phyloP scores from a whole-genome alignment of 495 filamentous ascomycete genomes.

The Immersiella caudata region DNA sequence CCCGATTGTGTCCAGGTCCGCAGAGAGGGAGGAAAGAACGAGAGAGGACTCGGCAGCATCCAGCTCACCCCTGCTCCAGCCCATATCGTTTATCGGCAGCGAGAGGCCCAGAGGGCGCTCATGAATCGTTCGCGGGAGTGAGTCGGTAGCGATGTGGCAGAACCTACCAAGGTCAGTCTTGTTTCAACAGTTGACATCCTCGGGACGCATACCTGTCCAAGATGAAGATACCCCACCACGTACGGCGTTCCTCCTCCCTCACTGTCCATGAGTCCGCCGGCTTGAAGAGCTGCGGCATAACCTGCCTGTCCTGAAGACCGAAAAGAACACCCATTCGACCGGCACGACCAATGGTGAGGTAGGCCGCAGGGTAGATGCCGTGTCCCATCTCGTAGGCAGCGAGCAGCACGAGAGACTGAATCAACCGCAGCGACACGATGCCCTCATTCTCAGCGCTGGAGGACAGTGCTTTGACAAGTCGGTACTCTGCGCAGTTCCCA shows the following conservation, averaged over 20 bases:
- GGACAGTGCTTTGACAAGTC: conserved; percentile 1
- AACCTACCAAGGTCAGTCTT: neutral
- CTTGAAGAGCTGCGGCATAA: conserved; percentile 17
- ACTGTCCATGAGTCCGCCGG: conserved; percentile 7
- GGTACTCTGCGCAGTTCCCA: conserved; percentile 3
- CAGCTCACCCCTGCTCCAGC: conserved; percentile 14
- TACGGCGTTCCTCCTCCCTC: conserved; percentile 11
- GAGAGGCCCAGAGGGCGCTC: neutral
- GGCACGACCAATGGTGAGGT: conserved; percentile 12
- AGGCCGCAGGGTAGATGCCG: conserved; percentile 16
- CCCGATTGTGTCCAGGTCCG: neutral
- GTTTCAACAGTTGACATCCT: neutral
- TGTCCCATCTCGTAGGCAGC: conserved; percentile 17
- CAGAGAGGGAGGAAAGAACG: neutral
- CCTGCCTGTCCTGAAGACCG: neutral
- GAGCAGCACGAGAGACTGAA: conserved; percentile 9
- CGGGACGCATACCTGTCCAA: neutral
- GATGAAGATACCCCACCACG: conserved; percentile 13
- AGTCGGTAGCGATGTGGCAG: neutral
- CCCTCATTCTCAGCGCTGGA: conserved; percentile 9
- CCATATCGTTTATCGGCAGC: conserved; percentile 11
- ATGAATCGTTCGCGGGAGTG: conserved; percentile 1
- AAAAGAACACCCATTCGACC: conserved; percentile 3
- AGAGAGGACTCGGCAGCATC: conserved; percentile 6
- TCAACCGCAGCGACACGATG: conserved; percentile 11